Evolutionary conservation across 805 yeast genomes (phyloP).

Genomic region (Phaffomyces opuntiae): DNA sequence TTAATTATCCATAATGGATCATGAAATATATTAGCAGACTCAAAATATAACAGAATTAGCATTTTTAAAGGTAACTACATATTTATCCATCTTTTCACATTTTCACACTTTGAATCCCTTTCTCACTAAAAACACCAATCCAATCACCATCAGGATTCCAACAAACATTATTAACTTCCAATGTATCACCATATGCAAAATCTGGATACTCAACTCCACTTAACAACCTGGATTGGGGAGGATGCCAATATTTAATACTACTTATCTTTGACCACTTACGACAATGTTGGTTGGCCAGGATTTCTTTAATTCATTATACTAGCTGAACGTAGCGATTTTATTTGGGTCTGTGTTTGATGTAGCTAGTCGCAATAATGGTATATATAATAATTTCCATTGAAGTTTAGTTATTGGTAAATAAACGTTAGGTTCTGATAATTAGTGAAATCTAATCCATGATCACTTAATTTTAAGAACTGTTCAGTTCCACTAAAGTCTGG

Average conservation of each 20-base stretch:
- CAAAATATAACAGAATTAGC: too few species aligned
- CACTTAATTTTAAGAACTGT: too few species aligned
- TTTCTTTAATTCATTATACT: slow-evolving; percentile 75
- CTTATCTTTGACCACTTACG: slow-evolving; percentile 70
- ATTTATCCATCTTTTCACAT: neutral
- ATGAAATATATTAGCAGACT: too few species aligned
- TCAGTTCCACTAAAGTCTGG: too few species aligned
- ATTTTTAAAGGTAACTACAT: neutral
- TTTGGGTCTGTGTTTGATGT: slow-evolving; percentile 78
- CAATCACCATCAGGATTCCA: slow-evolving; percentile 75
- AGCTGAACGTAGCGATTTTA: slow-evolving; percentile 71
- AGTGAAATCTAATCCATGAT: slow-evolving; percentile 33
- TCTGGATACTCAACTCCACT: slow-evolving; percentile 28
- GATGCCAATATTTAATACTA: slow-evolving; percentile 81
- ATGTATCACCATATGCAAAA: slow-evolving; percentile 50
- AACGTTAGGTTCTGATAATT: slow-evolving; percentile 45
- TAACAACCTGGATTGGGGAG: slow-evolving; percentile 52
- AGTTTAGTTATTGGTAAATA: slow-evolving; percentile 66
- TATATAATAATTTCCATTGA: slow-evolving; percentile 53
- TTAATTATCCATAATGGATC: too few species aligned
- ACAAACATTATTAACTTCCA: slow-evolving; percentile 70
- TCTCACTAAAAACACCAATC: slow-evolving; percentile 55
- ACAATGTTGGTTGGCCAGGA: slow-evolving; percentile 77
- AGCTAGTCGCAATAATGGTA: slow-evolving; percentile 61
- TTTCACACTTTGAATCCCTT: slow-evolving; percentile 29